A percentile compares a stretch with the other conserved stretches of the same genome.
These are phyloP conservation scores for Coffea humblotiana DNA, from an alignment of 305 asterid species.

Conservation along the genomic window DNA sequence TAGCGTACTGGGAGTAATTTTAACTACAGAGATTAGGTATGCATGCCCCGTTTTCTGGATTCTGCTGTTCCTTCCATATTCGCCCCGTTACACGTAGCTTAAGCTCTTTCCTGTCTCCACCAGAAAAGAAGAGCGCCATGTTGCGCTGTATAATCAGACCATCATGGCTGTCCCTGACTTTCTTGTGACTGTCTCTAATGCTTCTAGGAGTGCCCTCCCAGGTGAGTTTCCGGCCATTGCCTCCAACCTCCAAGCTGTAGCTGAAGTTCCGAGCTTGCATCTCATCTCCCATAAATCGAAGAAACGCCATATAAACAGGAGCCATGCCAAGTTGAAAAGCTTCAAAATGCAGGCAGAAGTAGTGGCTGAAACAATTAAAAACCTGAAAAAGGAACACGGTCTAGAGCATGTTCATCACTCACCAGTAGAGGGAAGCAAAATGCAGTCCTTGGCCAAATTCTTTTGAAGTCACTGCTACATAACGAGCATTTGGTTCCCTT, in stretches of 20 bases:
- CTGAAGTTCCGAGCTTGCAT: conserved; percentile 66
- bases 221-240: conserved; percentile 74
- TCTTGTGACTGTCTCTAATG: conserved; percentile 75
- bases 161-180: conserved; percentile 84
- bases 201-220: conserved; percentile 95
- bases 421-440: neutral
- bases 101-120: conserved; percentile 68
- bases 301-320: conserved; percentile 47
- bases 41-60: conserved; percentile 67
- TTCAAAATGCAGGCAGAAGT: conserved; percentile 78
- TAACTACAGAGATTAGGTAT: conserved; percentile 70
- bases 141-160: conserved; percentile 77
- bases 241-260: conserved; percentile 88
- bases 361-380: conserved; percentile 82
- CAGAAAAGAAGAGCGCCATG: conserved; percentile 45
- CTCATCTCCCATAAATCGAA: conserved; percentile 92
- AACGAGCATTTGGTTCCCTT: neutral
- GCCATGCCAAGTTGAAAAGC: conserved; percentile 71
- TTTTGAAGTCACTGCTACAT: neutral
- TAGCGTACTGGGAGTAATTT: conserved; percentile 7
- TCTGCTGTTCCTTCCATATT: conserved; percentile 83
- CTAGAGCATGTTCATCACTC: conserved; percentile 17
- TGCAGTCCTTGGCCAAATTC: neutral
- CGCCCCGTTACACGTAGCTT: conserved; percentile 80
- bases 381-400: conserved; percentile 42